Conservation (phyloP, 345 rosid species). For the Passiflora organensis region DNA sequence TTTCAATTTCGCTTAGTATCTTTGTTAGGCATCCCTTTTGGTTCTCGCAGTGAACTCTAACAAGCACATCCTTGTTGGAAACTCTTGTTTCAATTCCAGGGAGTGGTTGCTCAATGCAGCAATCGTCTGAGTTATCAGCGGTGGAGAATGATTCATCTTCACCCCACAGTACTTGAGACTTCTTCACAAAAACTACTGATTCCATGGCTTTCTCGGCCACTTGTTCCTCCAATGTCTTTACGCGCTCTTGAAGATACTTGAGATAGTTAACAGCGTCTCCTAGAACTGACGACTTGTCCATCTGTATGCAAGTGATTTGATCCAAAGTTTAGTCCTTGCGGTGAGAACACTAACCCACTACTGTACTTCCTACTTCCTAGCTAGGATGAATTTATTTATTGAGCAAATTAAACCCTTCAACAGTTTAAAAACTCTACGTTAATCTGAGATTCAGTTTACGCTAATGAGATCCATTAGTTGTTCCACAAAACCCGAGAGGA, state of each 20-base stretch:
- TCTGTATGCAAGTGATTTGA: too few species aligned
- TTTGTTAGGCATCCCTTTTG: slow-evolving; percentile 34
- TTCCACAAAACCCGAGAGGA: too few species aligned
- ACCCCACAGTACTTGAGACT: slow-evolving; percentile 31
- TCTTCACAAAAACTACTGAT: slow-evolving; percentile 49
- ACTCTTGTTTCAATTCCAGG: slow-evolving; percentile 73
- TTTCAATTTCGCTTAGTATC: slow-evolving; percentile 47
- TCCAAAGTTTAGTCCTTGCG: too few species aligned
- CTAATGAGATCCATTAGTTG: neutral
- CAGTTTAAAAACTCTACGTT: too few species aligned
- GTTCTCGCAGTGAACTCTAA: slow-evolving; percentile 64
- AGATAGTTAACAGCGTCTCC: slow-evolving; percentile 56
- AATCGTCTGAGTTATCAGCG: slow-evolving; percentile 17
- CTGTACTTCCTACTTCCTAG: too few species aligned
- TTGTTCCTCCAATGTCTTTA: slow-evolving; percentile 52
- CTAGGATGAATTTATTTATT: too few species aligned
- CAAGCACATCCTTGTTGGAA: slow-evolving; percentile 44
- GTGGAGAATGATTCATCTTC: slow-evolving; percentile 35
- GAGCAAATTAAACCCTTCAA: too few species aligned
- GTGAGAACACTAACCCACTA: too few species aligned
- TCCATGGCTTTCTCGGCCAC: slow-evolving; percentile 39
- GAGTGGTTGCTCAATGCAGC: slow-evolving; percentile 13
- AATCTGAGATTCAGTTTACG: neutral
- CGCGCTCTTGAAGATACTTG: slow-evolving; percentile 64
- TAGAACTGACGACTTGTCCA: slow-evolving; percentile 65